A percentile compares a stretch with the other conserved stretches of the same genome.
Evolutionary conservation across 2,329 filamentous ascomycete species (phyloP).

Genomic region (Venturia aucupariae): DNA sequence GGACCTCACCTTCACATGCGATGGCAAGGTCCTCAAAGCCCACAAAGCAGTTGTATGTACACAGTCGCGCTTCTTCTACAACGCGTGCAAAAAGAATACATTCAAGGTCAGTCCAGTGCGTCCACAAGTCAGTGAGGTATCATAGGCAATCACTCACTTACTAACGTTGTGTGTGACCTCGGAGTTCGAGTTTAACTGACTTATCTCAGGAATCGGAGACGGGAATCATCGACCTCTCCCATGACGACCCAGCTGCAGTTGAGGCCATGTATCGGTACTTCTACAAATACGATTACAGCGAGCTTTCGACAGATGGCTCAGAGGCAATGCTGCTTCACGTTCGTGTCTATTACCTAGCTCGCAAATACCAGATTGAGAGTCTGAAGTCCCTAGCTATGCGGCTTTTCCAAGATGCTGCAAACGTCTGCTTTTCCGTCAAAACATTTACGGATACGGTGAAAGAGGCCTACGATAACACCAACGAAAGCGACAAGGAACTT

Average conservation of each 20-base stretch:
- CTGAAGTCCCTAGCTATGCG: not conserved
- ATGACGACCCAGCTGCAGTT: not conserved
- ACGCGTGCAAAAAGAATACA: conserved; percentile 1
- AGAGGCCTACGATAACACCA: not conserved
- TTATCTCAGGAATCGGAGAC: not conserved
- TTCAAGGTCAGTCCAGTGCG: not conserved
- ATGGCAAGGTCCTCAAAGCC: not conserved
- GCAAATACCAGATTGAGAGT: not conserved
- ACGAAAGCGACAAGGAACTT: not conserved
- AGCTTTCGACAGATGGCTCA: not conserved
- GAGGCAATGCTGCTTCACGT: not conserved
- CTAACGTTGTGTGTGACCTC: too few species aligned
- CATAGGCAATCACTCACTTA: too few species aligned
- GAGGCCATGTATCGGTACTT: conserved; percentile 3
- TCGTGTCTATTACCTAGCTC: not conserved
- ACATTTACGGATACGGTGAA: not conserved
- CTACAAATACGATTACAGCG: not conserved
- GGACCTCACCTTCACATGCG: not conserved
- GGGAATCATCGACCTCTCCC: not conserved
- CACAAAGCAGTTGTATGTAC: not conserved
- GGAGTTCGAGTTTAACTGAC: too few species aligned
- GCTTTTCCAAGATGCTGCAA: not conserved
- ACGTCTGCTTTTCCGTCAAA: too few species aligned
- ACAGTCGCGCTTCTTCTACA: conserved; percentile 1
- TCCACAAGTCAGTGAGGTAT: not conserved